Base-by-base conservation (phyloP, 306 rosid genomes). In the Pyrus bretschneideri region DNA sequence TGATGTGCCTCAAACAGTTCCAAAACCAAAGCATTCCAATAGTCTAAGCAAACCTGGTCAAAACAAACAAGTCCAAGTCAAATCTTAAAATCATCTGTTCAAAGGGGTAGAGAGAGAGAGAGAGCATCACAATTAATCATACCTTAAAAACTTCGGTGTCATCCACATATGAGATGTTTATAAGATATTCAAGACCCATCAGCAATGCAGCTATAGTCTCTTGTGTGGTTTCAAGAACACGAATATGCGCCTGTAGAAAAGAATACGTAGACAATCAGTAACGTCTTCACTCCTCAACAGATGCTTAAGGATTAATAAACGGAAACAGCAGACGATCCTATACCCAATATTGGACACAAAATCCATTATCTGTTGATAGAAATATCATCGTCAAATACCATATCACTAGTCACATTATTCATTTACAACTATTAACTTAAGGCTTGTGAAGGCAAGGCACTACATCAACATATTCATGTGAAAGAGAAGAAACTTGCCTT, bases 141-240 rank as follows among this genome's bases (percentile, higher is more conserved):
- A 92, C 99, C 99, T 96, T 96, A 68, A 96, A 96, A 73, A 96
- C 99, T 82, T 96, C 99, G 0, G 97, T 96, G 79, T 96, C 99
- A 44, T 92, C 99, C 45, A 96, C 99, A 59, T 89, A 96, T 30
- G 99, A 96, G 72, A 96, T 96, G 90, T 85, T 92, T 72, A 88
- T 89, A 63, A 96, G 93, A 87, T 96, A 96, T 87, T 96, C 98
- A 69, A 96, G 97, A 75, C 99, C 99, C 92, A 86, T 38, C 9
- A 92, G 85, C 88, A 96, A 86, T 31, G 86, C 84, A 74, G 92
- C 67, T 78, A 87, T 83, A 71, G 88, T 96, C 80, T 96, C 99
- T 78, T 82, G 96, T 42, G 92, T 82, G 70, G 87, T 74, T 81
- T 96, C 99, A 45, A 96, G 82, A 23, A 88, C 86, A 67, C 91